Conservation (phyloP, 257 asterid genomes). For the Forsythia viridissima region DNA sequence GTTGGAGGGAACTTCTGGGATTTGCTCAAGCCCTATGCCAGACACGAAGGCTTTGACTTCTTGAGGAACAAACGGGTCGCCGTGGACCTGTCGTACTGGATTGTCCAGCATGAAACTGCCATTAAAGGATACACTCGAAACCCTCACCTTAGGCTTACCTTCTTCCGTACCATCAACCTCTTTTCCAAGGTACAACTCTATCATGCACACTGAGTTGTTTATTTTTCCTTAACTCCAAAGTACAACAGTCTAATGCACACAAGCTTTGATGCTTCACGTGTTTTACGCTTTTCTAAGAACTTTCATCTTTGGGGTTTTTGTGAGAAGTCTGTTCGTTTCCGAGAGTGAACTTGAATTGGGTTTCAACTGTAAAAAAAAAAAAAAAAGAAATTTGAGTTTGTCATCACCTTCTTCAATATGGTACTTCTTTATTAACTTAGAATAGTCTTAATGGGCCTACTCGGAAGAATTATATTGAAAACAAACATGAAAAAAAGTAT, state of each 20-base stretch:
- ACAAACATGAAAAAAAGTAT: not conserved
- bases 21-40: slow-evolving; percentile 78
- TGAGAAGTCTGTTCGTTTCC: not conserved
- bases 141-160: slow-evolving; percentile 78
- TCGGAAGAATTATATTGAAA: not conserved
- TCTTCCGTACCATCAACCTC: slow-evolving; percentile 81
- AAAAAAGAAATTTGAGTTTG: not conserved
- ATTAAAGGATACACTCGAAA: slow-evolving; percentile 64
- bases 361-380: slow-evolving; percentile 5
- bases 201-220: not conserved
- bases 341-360: slow-evolving; percentile 20
- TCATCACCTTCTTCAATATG: not conserved
- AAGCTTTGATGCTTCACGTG: not conserved
- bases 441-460: not conserved
- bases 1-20: slow-evolving; percentile 97
- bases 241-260: slow-evolving; percentile 28
- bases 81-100: slow-evolving; percentile 93
- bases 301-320: not conserved
- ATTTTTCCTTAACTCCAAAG: not conserved
- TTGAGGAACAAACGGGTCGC: slow-evolving; percentile 96
- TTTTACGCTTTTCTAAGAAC: not conserved
- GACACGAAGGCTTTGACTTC: slow-evolving; percentile 72
- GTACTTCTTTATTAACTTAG: not conserved
- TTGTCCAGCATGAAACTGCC: slow-evolving; percentile 92
- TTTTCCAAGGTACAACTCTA: slow-evolving; percentile 65